Evolutionary conservation across 1,139 yeast genomes (phyloP).

Genomic region (Suzukiozyma palmioleophila): DNA sequence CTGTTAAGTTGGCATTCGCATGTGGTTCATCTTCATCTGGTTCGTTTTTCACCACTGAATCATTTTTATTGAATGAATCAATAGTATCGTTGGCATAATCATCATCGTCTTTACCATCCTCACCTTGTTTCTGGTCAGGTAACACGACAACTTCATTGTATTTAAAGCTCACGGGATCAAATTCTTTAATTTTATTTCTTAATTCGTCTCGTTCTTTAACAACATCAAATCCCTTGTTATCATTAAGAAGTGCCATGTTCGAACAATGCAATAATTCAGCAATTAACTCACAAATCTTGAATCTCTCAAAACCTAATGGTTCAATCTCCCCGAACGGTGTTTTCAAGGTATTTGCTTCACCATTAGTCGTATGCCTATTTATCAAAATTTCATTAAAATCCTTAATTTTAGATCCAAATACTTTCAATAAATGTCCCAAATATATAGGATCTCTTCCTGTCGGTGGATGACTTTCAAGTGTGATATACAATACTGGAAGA

Average conservation of each 20-base stretch:
- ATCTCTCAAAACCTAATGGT: conserved; percentile 93
- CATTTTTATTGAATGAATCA: conserved; percentile 43
- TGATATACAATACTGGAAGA: conserved; percentile 81
- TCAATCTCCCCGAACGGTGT: conserved; percentile 60
- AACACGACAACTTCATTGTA: conserved; percentile 43
- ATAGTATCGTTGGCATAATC: conserved; percentile 38
- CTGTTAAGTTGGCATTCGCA: conserved; percentile 53
- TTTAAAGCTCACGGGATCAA: conserved; percentile 45
- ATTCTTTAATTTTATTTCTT: conserved; percentile 46
- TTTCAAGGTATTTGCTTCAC: conserved; percentile 31
- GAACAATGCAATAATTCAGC: conserved; percentile 95
- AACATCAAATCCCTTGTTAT: conserved; percentile 74
- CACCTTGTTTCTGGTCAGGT: conserved; percentile 21
- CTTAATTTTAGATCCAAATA: conserved; percentile 74
- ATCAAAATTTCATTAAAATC: conserved; percentile 47
- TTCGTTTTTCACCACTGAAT: conserved; percentile 18
- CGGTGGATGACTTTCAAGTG: conserved; percentile 91
- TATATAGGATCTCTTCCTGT: conserved; percentile 93
- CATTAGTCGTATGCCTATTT: conserved; percentile 16
- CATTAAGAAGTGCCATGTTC: conserved; percentile 90
- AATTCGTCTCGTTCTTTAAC: conserved; percentile 73
- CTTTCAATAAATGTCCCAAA: conserved; percentile 77
- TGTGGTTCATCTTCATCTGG: conserved; percentile 41
- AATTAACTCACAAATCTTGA: conserved; percentile 88
- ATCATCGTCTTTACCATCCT: conserved; percentile 12